Evolutionary conservation across 1,284 basidiomycete genomes (phyloP), one percentile per base, ranked within the genome.

Genomic region (Boletus sp.): DNA sequence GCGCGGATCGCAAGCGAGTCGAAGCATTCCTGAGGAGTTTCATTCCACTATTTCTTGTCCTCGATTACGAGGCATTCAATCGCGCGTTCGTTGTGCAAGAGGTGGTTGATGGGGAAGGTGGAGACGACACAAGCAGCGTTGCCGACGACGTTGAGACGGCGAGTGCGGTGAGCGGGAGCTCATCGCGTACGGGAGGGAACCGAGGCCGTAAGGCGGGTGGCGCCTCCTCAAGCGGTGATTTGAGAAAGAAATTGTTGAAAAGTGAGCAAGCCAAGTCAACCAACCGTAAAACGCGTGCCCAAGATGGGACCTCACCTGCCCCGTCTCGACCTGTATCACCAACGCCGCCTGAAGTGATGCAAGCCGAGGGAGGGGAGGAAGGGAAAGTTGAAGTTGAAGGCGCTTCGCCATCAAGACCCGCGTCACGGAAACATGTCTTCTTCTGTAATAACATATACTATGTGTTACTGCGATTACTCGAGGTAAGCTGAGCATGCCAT

Each of bases 381-480:
- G 62, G 63, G 47, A 62, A 33, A 33, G 33, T 2, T 33, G 33
- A 33, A 33, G 33, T 0, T 52, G 70, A 69, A 54, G n/a, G 57
- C 11, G 12, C 50, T 39, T 46, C 60, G 27, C 56, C 60, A 18
- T 64, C 63, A 35, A 65, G 70, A 49, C 65, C 58, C 7, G 64
- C 72, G 4, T 69, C 79, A 31, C 76, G 80, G 42, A 80, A 79
- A 63, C 80, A 84, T 63, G 81, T 83, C 16, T 94, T 98, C 76
- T 98, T 94, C 76, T 87, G 89, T 63, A 98, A 96, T 75, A 93
- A 92, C 37, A 82, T 86, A 43, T 93, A 94, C 70, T 99, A 97
- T 77, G 84, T 87, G 15, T 77, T 97, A 46, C 75, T 97, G 67
- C 85, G 96, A 41, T 77, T 96, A 47, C 74, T 97, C 29, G 89